Conservation (phyloP, 805 yeast species). For the Ogataea glucozyma region DNA sequence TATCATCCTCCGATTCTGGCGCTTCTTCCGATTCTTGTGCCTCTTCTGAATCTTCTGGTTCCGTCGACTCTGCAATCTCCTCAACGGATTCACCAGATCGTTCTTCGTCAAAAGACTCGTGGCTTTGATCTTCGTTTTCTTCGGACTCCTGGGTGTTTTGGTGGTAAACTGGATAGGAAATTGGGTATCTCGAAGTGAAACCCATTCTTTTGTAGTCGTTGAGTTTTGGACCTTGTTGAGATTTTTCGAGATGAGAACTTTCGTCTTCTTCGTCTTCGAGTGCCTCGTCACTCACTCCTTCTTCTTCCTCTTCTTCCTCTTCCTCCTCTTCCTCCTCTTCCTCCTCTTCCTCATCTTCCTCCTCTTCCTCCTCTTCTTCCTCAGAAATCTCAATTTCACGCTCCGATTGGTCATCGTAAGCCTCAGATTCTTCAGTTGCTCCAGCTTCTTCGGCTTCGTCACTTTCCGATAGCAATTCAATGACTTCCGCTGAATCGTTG, state of each 20-base stretch:
- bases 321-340: conserved; percentile 2
- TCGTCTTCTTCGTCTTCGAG: not conserved
- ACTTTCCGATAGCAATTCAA: conserved; percentile 18
- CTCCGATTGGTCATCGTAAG: conserved; percentile 12
- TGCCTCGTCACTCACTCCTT: not conserved
- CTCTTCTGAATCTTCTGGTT: not conserved
- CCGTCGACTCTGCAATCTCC: not conserved
- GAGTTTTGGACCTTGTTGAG: not conserved
- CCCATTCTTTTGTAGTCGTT: conserved; percentile 3
- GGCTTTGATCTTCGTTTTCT: not conserved
- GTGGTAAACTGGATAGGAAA: conserved; percentile 1
- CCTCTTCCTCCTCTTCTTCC: conserved; percentile 15
- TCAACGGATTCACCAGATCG: conserved; percentile 4
- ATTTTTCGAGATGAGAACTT: not conserved
- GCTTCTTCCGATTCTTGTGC: conserved; percentile 5
- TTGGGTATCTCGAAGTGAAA: not conserved
- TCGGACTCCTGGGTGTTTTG: not conserved
- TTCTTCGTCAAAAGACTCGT: conserved; percentile 8
- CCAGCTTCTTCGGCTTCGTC: conserved; percentile 14
- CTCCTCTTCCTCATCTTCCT: conserved; percentile 4
- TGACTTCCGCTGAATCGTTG: conserved; percentile 13
- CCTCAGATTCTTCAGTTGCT: conserved; percentile 13
- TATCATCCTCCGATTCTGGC: conserved; percentile 6
- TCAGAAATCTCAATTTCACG: conserved; percentile 12
- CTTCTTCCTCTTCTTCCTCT: conserved; percentile 10